Evolutionary conservation across 805 yeast species (phyloP), one percentile per base, ranked within the genome.

Genomic region (Naumovozyma castellii): DNA sequence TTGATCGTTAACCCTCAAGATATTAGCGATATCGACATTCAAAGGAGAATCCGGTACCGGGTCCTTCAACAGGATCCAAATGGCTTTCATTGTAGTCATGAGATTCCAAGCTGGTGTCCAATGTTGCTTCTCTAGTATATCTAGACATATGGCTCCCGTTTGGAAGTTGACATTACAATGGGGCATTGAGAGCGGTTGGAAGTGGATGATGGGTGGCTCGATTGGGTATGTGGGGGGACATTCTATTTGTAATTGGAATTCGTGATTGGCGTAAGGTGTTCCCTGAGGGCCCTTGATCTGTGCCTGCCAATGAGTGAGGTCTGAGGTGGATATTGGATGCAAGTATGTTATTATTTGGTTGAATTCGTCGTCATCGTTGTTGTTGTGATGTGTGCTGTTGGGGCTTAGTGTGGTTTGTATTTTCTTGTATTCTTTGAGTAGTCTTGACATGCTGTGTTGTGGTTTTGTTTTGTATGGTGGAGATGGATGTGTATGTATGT

Each of bases 21-120:
- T 50, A 47, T 76, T 78, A 4, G 86, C 83, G 59, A 78, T 66
- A 53, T 82, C 88, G 13, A 82, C 66, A 50, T 82, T 79, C 37
- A 82, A 58, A 0, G 90, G 90, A 32, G 83, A 75, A 44, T 76
- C 76, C 0, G 84, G 81, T 51, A 78, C 86, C 0, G 87, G 87
- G 37, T 75, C 73, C 33, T 70, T 73, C 6, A 81, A 51, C 13
- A 82, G 64, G 54, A 74, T 61, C 25, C 77, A 52, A 2, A 81
- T 69, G 1, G 85, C 85, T 14, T 72, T 67, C 35, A 79, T 62
- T 4, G 75, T 64, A 41, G 75, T 65, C 35, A 70, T 59, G 34
- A 82, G 52, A 39, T 77, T 73, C 84, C 86, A 81, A 1, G 84
- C 84, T 0, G 90, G 88, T 0, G 84, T 71, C 88, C 88, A 82